A percentile compares a stretch with the other conserved stretches of the same genome.
Conservation (phyloP, 805 yeast species). For the Jamesozyma spencerorum region DNA sequence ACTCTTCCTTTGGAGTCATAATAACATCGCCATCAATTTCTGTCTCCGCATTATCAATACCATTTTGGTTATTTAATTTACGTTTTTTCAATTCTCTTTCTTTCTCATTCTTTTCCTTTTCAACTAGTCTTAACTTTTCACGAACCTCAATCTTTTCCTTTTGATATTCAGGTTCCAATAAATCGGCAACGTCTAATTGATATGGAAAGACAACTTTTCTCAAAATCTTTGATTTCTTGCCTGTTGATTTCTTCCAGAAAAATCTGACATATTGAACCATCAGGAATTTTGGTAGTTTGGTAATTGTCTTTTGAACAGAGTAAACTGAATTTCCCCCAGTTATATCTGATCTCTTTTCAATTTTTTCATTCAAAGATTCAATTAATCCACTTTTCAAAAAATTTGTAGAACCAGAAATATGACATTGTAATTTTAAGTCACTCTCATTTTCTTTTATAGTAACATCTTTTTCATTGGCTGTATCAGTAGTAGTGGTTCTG, state of each 20-base stretch:
- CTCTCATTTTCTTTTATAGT: slow-evolving; percentile 41
- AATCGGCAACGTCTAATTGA: slow-evolving; percentile 78
- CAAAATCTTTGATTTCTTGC: slow-evolving; percentile 83
- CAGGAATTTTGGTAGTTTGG: slow-evolving; percentile 75
- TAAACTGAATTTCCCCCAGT: slow-evolving; percentile 66
- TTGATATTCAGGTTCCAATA: slow-evolving; percentile 71
- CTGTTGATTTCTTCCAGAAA: slow-evolving; percentile 89
- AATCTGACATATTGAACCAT: slow-evolving; percentile 91
- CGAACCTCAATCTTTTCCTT: slow-evolving; percentile 58
- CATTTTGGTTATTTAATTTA: slow-evolving; percentile 23
- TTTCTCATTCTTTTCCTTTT: slow-evolving; percentile 64
- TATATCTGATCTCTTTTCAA: slow-evolving; percentile 68
- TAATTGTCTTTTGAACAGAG: slow-evolving; percentile 48
- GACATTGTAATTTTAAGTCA: slow-evolving; percentile 75
- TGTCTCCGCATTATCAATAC: slow-evolving; percentile 4
- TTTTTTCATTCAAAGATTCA: slow-evolving; percentile 61
- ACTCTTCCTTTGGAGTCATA: slow-evolving; percentile 44
- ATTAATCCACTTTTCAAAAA: slow-evolving; percentile 78
- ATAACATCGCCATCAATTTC: slow-evolving; percentile 9
- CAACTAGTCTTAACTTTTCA: slow-evolving; percentile 67
- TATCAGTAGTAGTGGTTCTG: slow-evolving; percentile 54
- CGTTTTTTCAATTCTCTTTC: slow-evolving; percentile 60
- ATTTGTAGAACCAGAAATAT: slow-evolving; percentile 76
- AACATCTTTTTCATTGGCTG: slow-evolving; percentile 43
- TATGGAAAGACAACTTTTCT: slow-evolving; percentile 93